Base-by-base conservation (phyloP, 805 yeast genomes). In the Dipodascopsis uninucleata region DNA sequence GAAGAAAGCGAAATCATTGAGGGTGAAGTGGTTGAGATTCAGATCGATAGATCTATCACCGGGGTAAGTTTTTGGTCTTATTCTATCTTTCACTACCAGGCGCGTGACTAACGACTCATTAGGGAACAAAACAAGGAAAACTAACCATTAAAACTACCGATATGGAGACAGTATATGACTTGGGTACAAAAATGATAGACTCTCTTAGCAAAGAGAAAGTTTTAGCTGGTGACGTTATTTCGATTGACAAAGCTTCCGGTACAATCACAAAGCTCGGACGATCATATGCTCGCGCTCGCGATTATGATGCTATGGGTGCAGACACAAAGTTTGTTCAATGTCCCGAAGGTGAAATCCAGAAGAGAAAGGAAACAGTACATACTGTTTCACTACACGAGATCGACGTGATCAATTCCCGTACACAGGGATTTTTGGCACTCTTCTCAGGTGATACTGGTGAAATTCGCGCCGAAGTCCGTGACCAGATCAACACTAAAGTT, bases 221-320 rank as follows among this genome's bases (percentile, higher is more conserved):
- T 22, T 75, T 90, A 48, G 96, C 97, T 9, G 99, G 99, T 45
- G 99, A 93, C 68, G 95, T 93, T 41, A 83, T 93, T 47, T 82
- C 93, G 39, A 87, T 93, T 63, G 98, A 93, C 67, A 88, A 93
- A 67, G 89, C 96, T 9, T 78, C 89, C 40, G 99, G 98, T 43
- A 85, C 90, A 55, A 86, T 93, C 59, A 81, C 93, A 44, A 87
- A 90, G 66, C 77, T 93, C 55, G 99, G 99, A 49, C 81, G 96
- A 67, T 89, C 97, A 0, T 94, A 87, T 67, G 82, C 97, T 4
- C 79, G 97, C 58, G 94, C 97, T 4, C 78, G 98, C 59, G 98
- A 93, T 67, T 93, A 93, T 66, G 99, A 93, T 69, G 96, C 97
- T 35, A 87, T 88, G 95, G 95, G 96, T 17, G 96, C 97, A 42